Base-by-base conservation (phyloP, 177 flowering plant species). In the Telopea speciosissima region DNA sequence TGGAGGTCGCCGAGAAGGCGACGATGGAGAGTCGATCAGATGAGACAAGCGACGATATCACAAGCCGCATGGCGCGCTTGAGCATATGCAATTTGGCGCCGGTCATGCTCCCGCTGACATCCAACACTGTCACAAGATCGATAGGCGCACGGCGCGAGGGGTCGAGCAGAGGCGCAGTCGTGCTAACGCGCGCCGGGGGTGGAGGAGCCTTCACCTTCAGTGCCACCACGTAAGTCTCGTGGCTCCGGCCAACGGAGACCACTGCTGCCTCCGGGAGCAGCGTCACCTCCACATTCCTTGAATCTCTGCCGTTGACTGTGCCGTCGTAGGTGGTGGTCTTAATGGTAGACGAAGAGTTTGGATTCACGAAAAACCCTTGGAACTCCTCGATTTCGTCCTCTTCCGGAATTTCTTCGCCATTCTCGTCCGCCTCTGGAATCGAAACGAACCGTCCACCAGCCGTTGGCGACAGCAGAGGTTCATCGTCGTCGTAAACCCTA, bases 1-100 rank as follows among this genome's bases (percentile, higher is more conserved):
- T 86, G 1, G 97, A 79, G 31, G 44, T 16, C 0, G 86, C 58
- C 1, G 97, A 84, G 80, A 89, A 90, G 1, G 90, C 91, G 10
- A 95, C 88, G 42, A 95, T 83, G 33, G 97, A 90, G 52, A 95
- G 80, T 1, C 97, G 92, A 70, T 95, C 99, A 24, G 83, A 73
- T 1, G 92, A 69, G 58, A 85, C 79, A 24, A 95, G 88, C 0
- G 91, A 86, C 0, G 89, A 84, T 3, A 92, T 79, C 4, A 95
- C 84, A 10, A 82, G 59, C 6, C 87, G 70, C 93, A 92, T 85
- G n/a, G 94, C 87, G n/a, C 87, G 82, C 49, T 85, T 88, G 72
- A 89, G 71, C 84, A 82, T 76, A 59, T 74, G 85, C 21, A 88
- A 75, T 79, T 86, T 87, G 3, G 68, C 79, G 0, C 81, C 81